These are phyloP conservation scores for Vicia sativa DNA, from an alignment of 306 rosid genomes.

Conservation along the genomic window DNA sequence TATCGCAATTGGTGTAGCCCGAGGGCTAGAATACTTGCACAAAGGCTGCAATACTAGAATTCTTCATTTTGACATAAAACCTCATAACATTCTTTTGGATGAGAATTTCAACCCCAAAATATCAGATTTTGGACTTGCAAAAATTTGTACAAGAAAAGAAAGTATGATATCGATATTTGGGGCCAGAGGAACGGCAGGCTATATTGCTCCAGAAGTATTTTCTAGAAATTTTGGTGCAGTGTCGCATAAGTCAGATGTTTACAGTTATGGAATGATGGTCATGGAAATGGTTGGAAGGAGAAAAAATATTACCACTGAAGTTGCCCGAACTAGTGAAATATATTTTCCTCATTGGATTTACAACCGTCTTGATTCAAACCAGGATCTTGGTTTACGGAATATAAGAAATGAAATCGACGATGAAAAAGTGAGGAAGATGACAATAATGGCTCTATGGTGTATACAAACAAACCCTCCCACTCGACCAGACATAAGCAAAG, in stretches of 20 bases:
- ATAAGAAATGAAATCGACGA: not conserved
- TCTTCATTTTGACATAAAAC: conserved; percentile 38
- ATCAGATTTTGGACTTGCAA: conserved; percentile 17
- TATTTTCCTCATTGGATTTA: conserved; percentile 20
- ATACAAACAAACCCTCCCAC: conserved; percentile 8
- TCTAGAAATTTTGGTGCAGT: conserved; percentile 9
- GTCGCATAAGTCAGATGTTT: conserved; percentile 13
- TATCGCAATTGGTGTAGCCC: conserved; percentile 37
- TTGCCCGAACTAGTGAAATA: not conserved
- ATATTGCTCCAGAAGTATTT: conserved; percentile 14
- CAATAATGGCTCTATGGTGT: conserved; percentile 7
- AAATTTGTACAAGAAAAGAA: conserved; percentile 9
- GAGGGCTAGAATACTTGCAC: conserved; percentile 32
- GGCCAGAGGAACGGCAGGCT: not conserved
- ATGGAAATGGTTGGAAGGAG: too few species aligned
- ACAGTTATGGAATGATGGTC: conserved; percentile 26
- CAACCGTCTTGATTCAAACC: not conserved
- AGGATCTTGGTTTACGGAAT: not conserved
- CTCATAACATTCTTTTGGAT: conserved; percentile 21
- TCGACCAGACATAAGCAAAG: not conserved
- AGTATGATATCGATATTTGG: conserved; percentile 11
- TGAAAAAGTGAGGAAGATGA: conserved; percentile 1
- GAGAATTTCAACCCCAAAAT: not conserved
- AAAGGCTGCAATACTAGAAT: conserved; percentile 35
- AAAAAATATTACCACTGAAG: not conserved